Conservation (phyloP, 2,329 filamentous ascomycete genomes). For the Whalleya microplaca region DNA sequence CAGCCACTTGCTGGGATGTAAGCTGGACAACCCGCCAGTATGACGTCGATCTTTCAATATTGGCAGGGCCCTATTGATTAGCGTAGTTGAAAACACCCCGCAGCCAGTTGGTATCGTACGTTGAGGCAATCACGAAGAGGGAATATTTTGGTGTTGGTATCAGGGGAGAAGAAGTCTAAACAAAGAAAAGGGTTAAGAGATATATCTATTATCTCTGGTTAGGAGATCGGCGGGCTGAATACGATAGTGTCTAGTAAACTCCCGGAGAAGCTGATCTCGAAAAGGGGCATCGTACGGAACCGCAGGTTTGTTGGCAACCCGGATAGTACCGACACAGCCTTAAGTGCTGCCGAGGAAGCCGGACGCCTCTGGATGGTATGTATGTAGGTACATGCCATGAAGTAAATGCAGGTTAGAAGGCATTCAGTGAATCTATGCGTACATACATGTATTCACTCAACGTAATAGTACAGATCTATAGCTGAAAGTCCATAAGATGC, state of each 20-base stretch:
- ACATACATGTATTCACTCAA: no score
- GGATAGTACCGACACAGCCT: no score
- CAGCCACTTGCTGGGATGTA: neutral
- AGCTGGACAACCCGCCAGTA: neutral
- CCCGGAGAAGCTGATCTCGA: neutral
- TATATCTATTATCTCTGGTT: neutral
- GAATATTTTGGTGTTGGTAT: neutral
- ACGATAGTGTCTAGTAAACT: neutral
- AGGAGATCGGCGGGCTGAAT: neutral
- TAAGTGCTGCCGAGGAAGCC: no score
- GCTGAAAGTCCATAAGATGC: no score
- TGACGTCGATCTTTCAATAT: neutral
- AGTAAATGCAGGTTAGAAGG: no score
- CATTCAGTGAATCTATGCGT: no score
- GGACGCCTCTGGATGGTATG: no score
- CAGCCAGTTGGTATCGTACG: slow-evolving; percentile 4
- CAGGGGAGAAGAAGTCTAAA: neutral
- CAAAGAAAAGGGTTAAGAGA: neutral
- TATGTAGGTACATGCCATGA: no score
- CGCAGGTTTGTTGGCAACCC: no score
- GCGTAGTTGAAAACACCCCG: slow-evolving; percentile 4
- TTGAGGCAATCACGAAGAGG: neutral
- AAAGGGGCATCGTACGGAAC: no score
- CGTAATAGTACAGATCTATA: no score
- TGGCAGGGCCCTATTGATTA: neutral